phyloP scores from a whole-genome alignment of 345 rosid genomes.

The Salix viminalis region DNA sequence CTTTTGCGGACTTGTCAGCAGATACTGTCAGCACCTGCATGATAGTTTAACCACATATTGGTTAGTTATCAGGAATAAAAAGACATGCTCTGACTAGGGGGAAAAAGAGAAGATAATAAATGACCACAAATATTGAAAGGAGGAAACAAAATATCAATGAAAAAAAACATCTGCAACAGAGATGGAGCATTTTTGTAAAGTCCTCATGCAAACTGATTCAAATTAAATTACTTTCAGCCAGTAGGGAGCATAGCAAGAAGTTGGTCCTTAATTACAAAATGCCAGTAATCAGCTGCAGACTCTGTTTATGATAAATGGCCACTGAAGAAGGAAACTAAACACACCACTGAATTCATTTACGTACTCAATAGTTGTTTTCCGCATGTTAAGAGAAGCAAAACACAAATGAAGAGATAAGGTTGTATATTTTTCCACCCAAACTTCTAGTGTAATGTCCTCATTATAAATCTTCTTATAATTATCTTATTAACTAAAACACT shows the following conservation, averaged over 20 bases:
- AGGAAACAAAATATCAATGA: background rate
- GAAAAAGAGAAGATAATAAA: background rate
- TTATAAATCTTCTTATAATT: background rate
- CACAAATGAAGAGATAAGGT: background rate
- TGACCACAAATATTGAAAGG: background rate
- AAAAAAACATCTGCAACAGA: background rate
- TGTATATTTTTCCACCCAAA: background rate
- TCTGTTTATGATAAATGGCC: background rate
- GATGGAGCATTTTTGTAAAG: background rate
- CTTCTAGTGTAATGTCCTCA: background rate
- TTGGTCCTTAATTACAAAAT: background rate
- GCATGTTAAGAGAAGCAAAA: background rate
- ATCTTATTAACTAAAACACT: background rate
- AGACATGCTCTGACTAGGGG: background rate
- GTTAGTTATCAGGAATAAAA: background rate
- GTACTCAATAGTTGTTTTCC: background rate
- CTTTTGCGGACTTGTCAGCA: conserved; percentile 94
- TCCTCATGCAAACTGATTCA: background rate
- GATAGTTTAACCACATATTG: conserved; percentile 4
- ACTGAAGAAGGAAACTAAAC: background rate
- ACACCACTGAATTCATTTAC: background rate
- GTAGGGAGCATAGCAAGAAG: background rate
- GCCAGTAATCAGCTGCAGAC: background rate
- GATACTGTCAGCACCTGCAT: conserved; percentile 78
- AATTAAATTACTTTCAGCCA: background rate